These are phyloP conservation scores for Fusarium anguioides DNA, from an alignment of 2,329 filamentous ascomycete species.

Conservation along the genomic window DNA sequence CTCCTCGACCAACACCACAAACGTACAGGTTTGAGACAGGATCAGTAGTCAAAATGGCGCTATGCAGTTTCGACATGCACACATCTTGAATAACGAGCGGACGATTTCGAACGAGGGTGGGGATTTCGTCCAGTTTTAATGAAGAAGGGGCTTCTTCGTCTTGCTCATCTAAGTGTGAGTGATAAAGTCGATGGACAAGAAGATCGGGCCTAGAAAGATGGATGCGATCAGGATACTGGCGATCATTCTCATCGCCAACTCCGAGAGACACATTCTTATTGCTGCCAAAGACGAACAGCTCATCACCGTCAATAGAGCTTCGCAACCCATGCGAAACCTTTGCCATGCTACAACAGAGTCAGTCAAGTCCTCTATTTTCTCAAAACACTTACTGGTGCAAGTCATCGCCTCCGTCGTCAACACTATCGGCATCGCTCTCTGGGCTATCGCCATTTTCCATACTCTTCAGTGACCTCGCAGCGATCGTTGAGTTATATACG, in stretches of 20 bases:
- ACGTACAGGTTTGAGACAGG: constrained; percentile 91
- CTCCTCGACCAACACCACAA: constrained; percentile 91
- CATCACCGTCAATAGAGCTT: constrained; percentile 69
- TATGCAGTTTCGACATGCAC: constrained; percentile 90
- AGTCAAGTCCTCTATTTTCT: constrained; percentile 14
- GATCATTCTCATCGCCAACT: constrained; percentile 94
- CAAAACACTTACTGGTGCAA: constrained; percentile 46
- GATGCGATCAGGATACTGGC: constrained; percentile 91
- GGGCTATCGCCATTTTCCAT: constrained; percentile 59
- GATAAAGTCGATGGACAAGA: constrained; percentile 78
- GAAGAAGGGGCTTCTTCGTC: constrained; percentile 48
- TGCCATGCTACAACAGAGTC: constrained; percentile 31
- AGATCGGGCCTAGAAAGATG: constrained; percentile 80
- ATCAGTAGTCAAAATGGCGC: constrained; percentile 87
- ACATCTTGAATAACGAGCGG: constrained; percentile 84
- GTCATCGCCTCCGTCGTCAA: constrained; percentile 55
- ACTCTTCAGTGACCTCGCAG: constrained; percentile 74
- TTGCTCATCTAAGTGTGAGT: constrained; percentile 69
- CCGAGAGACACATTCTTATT: constrained; percentile 95
- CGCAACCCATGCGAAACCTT: constrained; percentile 32
- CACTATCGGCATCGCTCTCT: constrained; percentile 67
- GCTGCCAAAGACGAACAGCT: constrained; percentile 93
- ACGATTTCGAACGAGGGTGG: constrained; percentile 75
- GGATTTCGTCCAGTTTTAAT: constrained; percentile 66
- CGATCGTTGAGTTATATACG: constrained; percentile 88